These are phyloP conservation scores for Brachypodium distachyon DNA, from an alignment of 202 grass and related monocot species.

Conservation along the genomic window DNA sequence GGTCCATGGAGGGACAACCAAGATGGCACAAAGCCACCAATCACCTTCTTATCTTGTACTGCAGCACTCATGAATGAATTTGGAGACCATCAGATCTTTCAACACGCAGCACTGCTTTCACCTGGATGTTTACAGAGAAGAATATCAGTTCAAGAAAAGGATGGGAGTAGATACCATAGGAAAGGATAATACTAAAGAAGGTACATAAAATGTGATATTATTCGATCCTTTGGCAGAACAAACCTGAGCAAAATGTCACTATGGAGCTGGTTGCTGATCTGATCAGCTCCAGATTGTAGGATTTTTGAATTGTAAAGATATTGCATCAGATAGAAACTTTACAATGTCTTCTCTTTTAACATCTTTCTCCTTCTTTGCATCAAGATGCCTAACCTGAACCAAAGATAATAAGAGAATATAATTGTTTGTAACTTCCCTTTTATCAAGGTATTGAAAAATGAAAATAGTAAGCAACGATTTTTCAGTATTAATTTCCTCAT, in stretches of 20 bases:
- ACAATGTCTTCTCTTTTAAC: constrained; percentile 68
- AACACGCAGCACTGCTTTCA: background rate
- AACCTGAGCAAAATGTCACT: constrained; percentile 15
- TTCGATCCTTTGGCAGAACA: background rate
- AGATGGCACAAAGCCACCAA: background rate
- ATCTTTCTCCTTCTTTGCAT: constrained; percentile 80
- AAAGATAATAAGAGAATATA: constrained; percentile 14
- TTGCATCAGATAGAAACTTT: constrained; percentile 68
- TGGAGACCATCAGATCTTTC: background rate
- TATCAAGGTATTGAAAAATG: too few relatives aligned
- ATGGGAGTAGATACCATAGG: background rate
- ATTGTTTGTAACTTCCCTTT: background rate
- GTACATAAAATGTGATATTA: background rate
- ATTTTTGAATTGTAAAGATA: constrained; percentile 84
- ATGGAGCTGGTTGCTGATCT: constrained; percentile 1
- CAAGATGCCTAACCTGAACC: constrained; percentile 77
- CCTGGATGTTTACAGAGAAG: constrained; percentile 1
- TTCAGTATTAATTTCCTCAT: background rate
- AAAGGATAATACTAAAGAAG: background rate
- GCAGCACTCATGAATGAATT: background rate
- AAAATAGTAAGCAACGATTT: background rate
- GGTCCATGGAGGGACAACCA: background rate
- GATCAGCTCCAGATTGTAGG: constrained; percentile 70
- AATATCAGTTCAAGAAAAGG: constrained; percentile 1
- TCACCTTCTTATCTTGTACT: background rate